Conservation (phyloP, 306 rosid genomes). For the Vicia villosa region DNA sequence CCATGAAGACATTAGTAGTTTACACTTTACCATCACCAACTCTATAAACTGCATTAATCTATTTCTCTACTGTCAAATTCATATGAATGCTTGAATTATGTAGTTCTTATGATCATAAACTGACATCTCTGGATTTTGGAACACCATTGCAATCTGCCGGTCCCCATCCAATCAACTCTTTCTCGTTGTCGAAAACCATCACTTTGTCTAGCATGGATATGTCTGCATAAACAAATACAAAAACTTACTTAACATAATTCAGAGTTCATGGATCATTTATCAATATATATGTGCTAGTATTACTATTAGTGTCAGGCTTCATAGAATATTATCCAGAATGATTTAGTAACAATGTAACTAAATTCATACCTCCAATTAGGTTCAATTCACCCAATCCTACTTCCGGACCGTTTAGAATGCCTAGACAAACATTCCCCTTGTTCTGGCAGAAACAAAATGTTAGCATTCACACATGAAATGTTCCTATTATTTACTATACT, state of each 20-base stretch:
- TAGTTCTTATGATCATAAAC: conserved; percentile 38
- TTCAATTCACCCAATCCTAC: conserved; percentile 60
- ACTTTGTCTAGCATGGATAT: conserved; percentile 85
- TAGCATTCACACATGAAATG: conserved; percentile 29
- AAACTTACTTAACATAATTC: no score
- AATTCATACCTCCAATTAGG: conserved; percentile 73
- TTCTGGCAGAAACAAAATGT: conserved; percentile 45
- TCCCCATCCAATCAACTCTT: conserved; percentile 75
- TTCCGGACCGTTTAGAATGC: conserved; percentile 80
- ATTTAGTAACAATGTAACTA: neutral
- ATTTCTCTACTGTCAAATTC: no score
- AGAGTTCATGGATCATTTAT: neutral
- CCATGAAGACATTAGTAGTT: neutral
- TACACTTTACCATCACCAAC: conserved; percentile 7
- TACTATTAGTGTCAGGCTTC: neutral
- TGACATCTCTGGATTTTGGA: conserved; percentile 50
- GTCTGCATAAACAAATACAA: no score
- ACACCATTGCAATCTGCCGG: conserved; percentile 52
- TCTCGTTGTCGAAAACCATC: conserved; percentile 75
- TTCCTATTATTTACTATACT: neutral
- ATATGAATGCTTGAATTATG: neutral
- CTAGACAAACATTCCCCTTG: conserved; percentile 84
- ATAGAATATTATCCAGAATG: neutral
- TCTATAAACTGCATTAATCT: neutral
- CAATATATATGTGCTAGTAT: no score